Evolutionary conservation across 257 asterid genomes (phyloP).

Genomic region (Solanum neorickii): DNA sequence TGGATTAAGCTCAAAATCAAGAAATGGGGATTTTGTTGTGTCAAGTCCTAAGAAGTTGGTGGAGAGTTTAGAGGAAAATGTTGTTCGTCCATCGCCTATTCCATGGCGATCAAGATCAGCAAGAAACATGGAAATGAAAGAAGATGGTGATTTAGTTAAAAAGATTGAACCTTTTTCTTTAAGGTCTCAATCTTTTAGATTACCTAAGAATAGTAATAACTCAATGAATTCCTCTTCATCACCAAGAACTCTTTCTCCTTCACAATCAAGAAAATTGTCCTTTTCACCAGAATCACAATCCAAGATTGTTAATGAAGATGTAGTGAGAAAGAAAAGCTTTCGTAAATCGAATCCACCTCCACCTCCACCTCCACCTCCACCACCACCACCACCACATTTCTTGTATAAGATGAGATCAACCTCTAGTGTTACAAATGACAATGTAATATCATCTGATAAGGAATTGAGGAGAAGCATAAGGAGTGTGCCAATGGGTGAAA

Average conservation of each 20-base stretch:
- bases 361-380: constrained; percentile 38
- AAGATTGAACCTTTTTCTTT: constrained; percentile 22
- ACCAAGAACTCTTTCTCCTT: constrained; percentile 19
- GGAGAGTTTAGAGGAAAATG: constrained; percentile 27
- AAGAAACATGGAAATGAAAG: constrained; percentile 36
- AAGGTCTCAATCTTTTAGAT: constrained; percentile 11
- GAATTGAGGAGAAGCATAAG: constrained; percentile 30
- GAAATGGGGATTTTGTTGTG: constrained; percentile 13
- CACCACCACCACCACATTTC: constrained; percentile 35
- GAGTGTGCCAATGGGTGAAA: constrained; percentile 28
- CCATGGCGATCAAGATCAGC: constrained; percentile 93
- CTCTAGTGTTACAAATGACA: constrained; percentile 6
- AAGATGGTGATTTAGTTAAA: not conserved
- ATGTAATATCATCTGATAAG: constrained; percentile 7
- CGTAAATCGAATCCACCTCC: constrained; percentile 28
- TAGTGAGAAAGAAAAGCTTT: constrained; percentile 25
- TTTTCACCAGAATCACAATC: constrained; percentile 31
- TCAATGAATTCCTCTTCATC: constrained; percentile 8
- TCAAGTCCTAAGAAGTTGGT: constrained; percentile 12
- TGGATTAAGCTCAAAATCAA: constrained; percentile 5
- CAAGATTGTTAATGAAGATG: constrained; percentile 24
- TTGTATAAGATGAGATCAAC: constrained; percentile 25
- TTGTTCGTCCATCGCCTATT: constrained; percentile 66
- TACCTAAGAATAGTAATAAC: constrained; percentile 9
- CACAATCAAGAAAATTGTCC: constrained; percentile 12